A percentile compares a stretch with the other conserved stretches of the same genome.
Evolutionary conservation across 2,329 filamentous ascomycete genomes (phyloP).

Genomic region (Sporothrix phasma): DNA sequence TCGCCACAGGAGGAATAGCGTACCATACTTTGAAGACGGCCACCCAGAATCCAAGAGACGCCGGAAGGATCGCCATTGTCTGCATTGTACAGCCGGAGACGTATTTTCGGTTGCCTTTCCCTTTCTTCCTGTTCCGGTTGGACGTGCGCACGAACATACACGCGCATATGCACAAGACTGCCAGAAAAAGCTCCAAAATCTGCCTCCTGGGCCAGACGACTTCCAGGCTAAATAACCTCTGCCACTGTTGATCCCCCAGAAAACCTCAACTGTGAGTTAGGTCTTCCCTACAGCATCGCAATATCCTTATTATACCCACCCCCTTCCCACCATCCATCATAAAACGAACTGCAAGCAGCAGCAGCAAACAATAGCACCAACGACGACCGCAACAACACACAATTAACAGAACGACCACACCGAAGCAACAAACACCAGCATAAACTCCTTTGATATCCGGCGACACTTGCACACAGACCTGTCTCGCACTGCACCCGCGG

Average conservation of each 20-base stretch:
- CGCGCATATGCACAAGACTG: constrained; percentile 4
- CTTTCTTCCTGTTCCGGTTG: neutral
- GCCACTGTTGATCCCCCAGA: constrained; percentile 13
- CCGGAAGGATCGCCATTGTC: neutral
- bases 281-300: constrained; percentile 7
- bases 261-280: constrained; percentile 12
- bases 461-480: neutral
- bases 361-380: constrained; percentile 2
- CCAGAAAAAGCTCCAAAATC: neutral
- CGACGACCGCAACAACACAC: neutral
- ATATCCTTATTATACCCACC: neutral
- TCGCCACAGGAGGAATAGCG: neutral
- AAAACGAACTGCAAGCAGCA: constrained; percentile 5
- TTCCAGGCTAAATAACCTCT: neutral
- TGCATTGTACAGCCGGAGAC: neutral
- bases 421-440: neutral
- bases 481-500: neutral
- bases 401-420: neutral
- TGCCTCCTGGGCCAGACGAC: neutral
- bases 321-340: neutral
- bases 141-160: constrained; percentile 6
- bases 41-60: neutral
- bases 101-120: neutral
- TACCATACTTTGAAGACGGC: neutral
- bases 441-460: neutral